Percentiles rank a stretch among this genome's conserved stretches.
phyloP scores from a whole-genome alignment of 352 stramenopile genomes.

The Phytopythium mirpurense region DNA sequence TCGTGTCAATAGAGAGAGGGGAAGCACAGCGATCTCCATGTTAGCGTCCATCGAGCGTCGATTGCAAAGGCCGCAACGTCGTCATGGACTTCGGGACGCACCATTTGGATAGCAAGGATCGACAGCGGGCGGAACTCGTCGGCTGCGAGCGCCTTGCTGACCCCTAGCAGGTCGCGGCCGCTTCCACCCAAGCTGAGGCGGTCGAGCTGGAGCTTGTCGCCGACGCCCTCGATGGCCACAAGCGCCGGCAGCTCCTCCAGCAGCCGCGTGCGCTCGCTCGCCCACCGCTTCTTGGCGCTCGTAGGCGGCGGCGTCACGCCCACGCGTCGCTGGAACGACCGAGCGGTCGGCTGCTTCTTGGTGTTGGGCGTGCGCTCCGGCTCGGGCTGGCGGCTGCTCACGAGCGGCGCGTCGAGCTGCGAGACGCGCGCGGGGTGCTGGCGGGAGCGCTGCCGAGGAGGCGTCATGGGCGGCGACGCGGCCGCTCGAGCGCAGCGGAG shows the following conservation, averaged over 20 bases:
- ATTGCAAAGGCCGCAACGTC: no score
- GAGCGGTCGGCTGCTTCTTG: slow-evolving; percentile 1
- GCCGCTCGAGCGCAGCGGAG: not conserved
- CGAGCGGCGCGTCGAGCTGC: not conserved
- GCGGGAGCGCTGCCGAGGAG: not conserved
- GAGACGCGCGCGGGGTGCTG: not conserved
- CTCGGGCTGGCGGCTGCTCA: not conserved
- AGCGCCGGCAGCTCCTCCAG: slow-evolving; percentile 3
- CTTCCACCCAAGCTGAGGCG: not conserved
- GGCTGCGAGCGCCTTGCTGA: slow-evolving; percentile 2
- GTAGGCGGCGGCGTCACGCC: not conserved
- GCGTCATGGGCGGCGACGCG: not conserved
- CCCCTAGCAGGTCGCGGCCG: not conserved
- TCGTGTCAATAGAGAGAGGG: not conserved
- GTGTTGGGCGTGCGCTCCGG: slow-evolving; percentile 4
- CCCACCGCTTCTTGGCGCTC: not conserved
- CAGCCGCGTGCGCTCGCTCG: slow-evolving; percentile 5
- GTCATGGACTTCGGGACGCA: no score
- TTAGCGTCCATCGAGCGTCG: no score
- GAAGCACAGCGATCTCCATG: no score
- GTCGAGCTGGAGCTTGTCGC: not conserved
- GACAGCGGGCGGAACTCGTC: slow-evolving; percentile 5
- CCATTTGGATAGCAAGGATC: slow-evolving; percentile 6
- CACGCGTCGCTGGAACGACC: not conserved
- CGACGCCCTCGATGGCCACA: not conserved